Conservation (phyloP, 2,329 filamentous ascomycete genomes). For the Aspergillus oerlinghausenensis region DNA sequence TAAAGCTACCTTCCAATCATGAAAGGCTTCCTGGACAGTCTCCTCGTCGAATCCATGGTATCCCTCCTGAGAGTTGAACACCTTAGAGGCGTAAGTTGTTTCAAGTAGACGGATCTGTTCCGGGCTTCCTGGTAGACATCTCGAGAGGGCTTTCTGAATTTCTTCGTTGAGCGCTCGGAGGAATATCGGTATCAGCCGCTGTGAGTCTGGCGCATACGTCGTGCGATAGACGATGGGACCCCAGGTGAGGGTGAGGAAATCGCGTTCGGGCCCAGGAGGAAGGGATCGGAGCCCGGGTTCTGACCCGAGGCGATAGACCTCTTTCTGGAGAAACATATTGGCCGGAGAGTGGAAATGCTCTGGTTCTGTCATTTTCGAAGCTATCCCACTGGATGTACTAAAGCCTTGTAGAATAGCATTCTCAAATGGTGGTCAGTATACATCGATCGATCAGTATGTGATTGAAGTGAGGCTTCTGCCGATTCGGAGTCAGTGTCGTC, state of each 20-base stretch:
- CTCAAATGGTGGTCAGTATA: background rate
- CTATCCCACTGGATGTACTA: background rate
- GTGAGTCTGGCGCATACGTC: conserved; percentile 21
- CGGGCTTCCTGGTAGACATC: conserved; percentile 16
- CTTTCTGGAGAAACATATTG: conserved; percentile 21
- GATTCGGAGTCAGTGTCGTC: background rate
- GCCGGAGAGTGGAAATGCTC: conserved; percentile 16
- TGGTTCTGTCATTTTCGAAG: background rate
- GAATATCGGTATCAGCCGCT: conserved; percentile 51
- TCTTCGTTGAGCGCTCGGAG: conserved; percentile 55
- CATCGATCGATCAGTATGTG: background rate
- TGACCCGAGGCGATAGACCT: conserved; percentile 23
- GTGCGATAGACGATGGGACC: conserved; percentile 27
- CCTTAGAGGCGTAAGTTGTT: conserved; percentile 22
- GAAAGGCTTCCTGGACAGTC: conserved; percentile 21
- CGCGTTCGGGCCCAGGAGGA: conserved; percentile 22
- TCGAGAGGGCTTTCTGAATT: conserved; percentile 34
- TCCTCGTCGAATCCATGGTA: conserved; percentile 15
- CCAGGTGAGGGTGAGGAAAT: conserved; percentile 27
- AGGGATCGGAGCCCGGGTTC: conserved; percentile 23
- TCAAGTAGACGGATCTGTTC: conserved; percentile 16
- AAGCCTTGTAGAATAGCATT: background rate
- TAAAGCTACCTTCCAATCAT: conserved; percentile 25
- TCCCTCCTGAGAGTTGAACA: conserved; percentile 17
- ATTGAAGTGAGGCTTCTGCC: background rate